These are phyloP conservation scores for Raddia guianensis DNA, from an alignment of 176 grass and related monocot genomes.

Conservation along the genomic window DNA sequence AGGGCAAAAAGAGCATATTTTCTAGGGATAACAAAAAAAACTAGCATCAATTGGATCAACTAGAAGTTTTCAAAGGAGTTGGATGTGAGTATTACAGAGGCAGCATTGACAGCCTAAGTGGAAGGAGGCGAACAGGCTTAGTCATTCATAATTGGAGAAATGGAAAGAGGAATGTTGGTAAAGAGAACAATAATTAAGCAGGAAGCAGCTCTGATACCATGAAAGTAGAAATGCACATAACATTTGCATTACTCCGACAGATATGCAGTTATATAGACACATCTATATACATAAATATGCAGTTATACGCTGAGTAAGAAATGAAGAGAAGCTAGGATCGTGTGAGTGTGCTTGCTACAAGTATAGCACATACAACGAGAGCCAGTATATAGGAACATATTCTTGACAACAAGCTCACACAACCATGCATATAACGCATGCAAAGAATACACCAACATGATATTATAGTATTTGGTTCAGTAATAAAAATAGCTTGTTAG, in stretches of 20 bases:
- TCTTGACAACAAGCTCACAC: background rate
- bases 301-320: slow-evolving; percentile 6
- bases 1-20: background rate
- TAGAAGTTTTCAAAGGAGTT: background rate
- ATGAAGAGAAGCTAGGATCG: background rate
- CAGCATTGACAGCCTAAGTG: background rate
- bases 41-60: background rate
- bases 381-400: background rate
- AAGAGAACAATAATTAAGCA: background rate
- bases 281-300: background rate
- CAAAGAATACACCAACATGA: background rate
- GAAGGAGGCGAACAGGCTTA: background rate
- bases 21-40: slow-evolving; percentile 2
- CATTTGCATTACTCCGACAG: slow-evolving; percentile 6
- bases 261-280: background rate
- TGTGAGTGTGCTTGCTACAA: background rate
- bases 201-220: slow-evolving; percentile 4
- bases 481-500: slow-evolving; percentile 9
- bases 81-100: background rate
- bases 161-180: background rate
- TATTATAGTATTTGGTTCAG: background rate
- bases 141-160: background rate
- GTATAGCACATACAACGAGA: slow-evolving; percentile 23
- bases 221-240: background rate
- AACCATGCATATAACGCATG: background rate